Conservation (phyloP, 352 stramenopile species). For the Pythium guiyangense region DNA sequence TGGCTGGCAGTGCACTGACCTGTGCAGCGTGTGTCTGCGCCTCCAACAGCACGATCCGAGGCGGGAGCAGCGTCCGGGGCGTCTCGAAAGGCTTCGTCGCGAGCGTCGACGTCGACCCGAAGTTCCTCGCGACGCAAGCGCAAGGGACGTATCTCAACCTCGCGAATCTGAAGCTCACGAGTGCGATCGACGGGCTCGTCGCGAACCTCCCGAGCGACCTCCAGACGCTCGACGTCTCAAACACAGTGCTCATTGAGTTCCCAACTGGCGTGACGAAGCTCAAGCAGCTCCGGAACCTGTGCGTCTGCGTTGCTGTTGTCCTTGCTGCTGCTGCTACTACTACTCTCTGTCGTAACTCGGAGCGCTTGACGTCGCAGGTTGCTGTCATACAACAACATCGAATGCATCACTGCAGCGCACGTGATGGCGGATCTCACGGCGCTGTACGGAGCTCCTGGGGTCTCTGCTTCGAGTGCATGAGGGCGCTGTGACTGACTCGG, state of each 20-base stretch:
- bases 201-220: not conserved
- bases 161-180: slow-evolving; percentile 1
- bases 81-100: slow-evolving; percentile 1
- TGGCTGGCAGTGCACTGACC: too few relatives aligned
- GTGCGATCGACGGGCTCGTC: not conserved
- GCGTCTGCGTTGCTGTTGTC: not conserved
- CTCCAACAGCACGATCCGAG: not conserved
- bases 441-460: too few relatives aligned
- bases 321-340: not conserved
- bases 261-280: not conserved
- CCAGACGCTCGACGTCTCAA: not conserved
- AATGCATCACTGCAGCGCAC: not conserved
- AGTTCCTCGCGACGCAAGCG: not conserved
- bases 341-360: not conserved
- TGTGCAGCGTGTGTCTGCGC: too few relatives aligned
- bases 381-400: slow-evolving; percentile 3
- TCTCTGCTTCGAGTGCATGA: too few relatives aligned
- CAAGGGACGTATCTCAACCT: not conserved
- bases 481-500: not conserved
- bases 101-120: slow-evolving; percentile 1
- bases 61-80: not conserved
- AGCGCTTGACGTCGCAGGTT: not conserved
- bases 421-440: not conserved
- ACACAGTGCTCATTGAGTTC: slow-evolving; percentile 1
- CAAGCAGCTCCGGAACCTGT: not conserved